Evolutionary conservation across 2,329 filamentous ascomycete genomes (phyloP), one percentile per base, ranked within the genome.

Genomic region (Sclerotinia subarctica): DNA sequence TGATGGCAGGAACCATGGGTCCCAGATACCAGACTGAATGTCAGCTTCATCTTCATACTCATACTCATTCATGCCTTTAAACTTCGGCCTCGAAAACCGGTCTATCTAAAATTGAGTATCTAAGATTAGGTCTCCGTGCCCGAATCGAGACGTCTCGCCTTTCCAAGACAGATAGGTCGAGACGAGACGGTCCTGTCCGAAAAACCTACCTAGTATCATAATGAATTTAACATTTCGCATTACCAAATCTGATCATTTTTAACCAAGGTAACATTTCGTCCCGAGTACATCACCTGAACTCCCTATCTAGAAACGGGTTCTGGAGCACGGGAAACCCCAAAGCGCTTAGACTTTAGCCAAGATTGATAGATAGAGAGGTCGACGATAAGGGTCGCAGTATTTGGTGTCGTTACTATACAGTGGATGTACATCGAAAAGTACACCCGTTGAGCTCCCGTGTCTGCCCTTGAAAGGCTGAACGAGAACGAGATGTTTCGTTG

Each of bases 51-150:
- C 49, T 44, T 66, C 53, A 47, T 3, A n/a, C 51, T 57, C 29
- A 57, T n/a, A 24, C 21, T 24, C 1, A 26, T 58, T 58, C n/a
- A 66, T 66, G 53, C 44, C 53, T 29, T 59, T 52, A 32, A 47
- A 21, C 44, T 64, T 52, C 32, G 64, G 64, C 29, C 64, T 66
- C 42, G 24, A 47, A 29, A 26, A 60, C 5, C 17, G 64, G 60
- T 54, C 60, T 35, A 15, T 26, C 21, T 66, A 26, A 66, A 42
- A 49, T 49, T 58, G 10, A 6, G 35, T 35, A 15, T 19, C 21
- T 66, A 26, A 66, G 52, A 49, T 49, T 58, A 47, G 42, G 49
- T 66, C 64, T 66, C 42, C 64, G 58, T 49, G 15, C 42, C 11
- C 58, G 29, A 49, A 49, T 49, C 47, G 42, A 49, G 58, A 47